These are phyloP conservation scores for Russula compacta DNA, from an alignment of 768 basidiomycete species.

Conservation along the genomic window DNA sequence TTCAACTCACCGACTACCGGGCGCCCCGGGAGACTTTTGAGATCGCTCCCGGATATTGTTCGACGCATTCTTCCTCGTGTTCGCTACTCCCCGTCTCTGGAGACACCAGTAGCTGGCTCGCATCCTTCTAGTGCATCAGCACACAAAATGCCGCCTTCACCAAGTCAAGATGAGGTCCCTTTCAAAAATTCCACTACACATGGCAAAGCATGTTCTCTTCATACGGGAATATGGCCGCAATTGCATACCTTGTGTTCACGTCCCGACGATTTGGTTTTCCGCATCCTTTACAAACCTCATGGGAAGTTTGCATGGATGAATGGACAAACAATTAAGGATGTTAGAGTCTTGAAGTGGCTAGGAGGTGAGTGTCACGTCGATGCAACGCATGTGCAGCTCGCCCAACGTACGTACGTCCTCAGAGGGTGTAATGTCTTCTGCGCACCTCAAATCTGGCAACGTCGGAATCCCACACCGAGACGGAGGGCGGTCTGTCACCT, in stretches of 20 bases:
- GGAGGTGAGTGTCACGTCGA: constrained; percentile 1
- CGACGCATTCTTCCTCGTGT: constrained; percentile 10
- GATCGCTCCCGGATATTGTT: constrained; percentile 11
- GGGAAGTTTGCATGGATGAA: constrained; percentile 16
- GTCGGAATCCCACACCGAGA: neutral
- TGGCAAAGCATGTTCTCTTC: neutral
- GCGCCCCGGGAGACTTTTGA: neutral
- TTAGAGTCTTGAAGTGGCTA: constrained; percentile 9
- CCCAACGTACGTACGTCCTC: neutral
- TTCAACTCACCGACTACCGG: neutral
- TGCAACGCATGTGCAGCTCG: neutral
- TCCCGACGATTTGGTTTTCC: constrained; percentile 9
- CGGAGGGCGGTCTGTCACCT: neutral
- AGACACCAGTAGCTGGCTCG: neutral
- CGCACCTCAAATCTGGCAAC: constrained; percentile 13
- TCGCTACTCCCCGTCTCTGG: constrained; percentile 12
- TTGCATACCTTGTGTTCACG: neutral
- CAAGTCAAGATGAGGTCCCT: neutral
- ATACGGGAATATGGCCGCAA: neutral
- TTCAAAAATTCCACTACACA: neutral
- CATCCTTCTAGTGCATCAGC: neutral
- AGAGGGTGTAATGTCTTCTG: constrained; percentile 16
- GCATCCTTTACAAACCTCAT: constrained; percentile 13
- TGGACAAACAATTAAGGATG: constrained; percentile 7
- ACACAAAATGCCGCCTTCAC: neutral